These are phyloP conservation scores for Auricularia cornea DNA, from an alignment of 768 basidiomycete genomes.

Conservation along the genomic window DNA sequence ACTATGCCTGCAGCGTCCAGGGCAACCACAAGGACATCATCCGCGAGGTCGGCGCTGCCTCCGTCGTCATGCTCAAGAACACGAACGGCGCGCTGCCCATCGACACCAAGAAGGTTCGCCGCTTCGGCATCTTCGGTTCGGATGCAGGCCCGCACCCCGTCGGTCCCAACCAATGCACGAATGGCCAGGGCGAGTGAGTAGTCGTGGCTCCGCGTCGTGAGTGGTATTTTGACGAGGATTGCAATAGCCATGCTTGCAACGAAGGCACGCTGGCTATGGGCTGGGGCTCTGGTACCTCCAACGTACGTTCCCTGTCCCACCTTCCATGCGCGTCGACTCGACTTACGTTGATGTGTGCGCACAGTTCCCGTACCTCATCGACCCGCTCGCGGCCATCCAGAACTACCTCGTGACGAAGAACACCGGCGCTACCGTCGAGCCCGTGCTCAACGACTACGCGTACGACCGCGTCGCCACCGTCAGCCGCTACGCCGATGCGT, in stretches of 20 bases:
- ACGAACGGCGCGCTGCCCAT: slow-evolving; percentile 40
- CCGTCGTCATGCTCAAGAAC: slow-evolving; percentile 74
- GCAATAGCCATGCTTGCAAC: slow-evolving; percentile 37
- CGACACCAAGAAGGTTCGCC: slow-evolving; percentile 13
- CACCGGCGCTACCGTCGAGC: slow-evolving; percentile 4
- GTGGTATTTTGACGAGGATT: not conserved
- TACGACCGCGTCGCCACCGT: slow-evolving; percentile 5
- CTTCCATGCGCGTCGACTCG: no score
- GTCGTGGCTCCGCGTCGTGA: not conserved
- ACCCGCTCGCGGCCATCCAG: slow-evolving; percentile 12
- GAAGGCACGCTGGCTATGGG: slow-evolving; percentile 81
- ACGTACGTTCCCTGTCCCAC: no score
- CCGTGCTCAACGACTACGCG: slow-evolving; percentile 6
- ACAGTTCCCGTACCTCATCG: slow-evolving; percentile 17
- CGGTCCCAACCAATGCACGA: slow-evolving; percentile 61
- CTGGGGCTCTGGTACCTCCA: slow-evolving; percentile 83
- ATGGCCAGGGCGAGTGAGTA: slow-evolving; percentile 28
- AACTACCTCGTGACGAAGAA: slow-evolving; percentile 2
- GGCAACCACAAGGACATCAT: slow-evolving; percentile 60
- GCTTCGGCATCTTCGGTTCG: slow-evolving; percentile 37
- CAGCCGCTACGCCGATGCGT: slow-evolving; percentile 46
- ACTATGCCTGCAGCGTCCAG: slow-evolving; percentile 34
- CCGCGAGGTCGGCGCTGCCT: slow-evolving; percentile 63
- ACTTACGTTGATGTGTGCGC: no score
- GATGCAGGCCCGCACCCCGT: slow-evolving; percentile 50